phyloP scores from a whole-genome alignment of 345 rosid genomes.

The Erysimum cheiranthoides region DNA sequence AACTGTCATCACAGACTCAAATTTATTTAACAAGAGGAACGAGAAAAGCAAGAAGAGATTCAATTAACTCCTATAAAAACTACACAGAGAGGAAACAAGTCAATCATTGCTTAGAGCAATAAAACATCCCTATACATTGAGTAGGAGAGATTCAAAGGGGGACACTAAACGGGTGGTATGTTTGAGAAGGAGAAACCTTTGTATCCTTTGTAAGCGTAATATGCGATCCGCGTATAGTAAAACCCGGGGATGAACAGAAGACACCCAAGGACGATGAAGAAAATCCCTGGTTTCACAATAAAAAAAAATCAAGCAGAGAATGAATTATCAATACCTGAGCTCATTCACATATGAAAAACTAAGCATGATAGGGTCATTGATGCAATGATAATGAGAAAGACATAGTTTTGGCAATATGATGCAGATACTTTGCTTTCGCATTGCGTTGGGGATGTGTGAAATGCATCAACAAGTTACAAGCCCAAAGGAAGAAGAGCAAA shows the following conservation, averaged over 20 bases:
- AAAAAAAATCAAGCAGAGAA: not conserved
- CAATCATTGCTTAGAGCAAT: not conserved
- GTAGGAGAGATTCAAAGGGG: not conserved
- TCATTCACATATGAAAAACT: constrained; percentile 10
- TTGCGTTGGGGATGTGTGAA: constrained; percentile 13
- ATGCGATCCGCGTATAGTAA: constrained; percentile 90
- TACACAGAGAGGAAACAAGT: constrained; percentile 34
- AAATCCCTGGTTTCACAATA: constrained; percentile 66
- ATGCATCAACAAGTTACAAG: not conserved
- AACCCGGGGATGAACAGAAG: constrained; percentile 91
- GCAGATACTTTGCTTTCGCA: constrained; percentile 5
- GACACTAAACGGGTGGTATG: constrained; percentile 76
- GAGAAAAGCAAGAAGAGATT: constrained; percentile 24
- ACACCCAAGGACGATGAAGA: constrained; percentile 85
- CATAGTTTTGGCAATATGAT: not conserved
- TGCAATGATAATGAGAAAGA: not conserved
- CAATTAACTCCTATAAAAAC: constrained; percentile 28
- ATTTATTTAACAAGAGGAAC: constrained; percentile 34
- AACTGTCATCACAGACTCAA: constrained; percentile 9
- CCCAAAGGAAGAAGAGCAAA: not conserved
- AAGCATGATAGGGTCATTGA: constrained; percentile 7
- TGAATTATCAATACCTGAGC: constrained; percentile 1
- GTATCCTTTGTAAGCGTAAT: constrained; percentile 96
- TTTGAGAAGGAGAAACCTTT: constrained; percentile 94
- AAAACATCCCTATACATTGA: constrained; percentile 40